Evolutionary conservation across 176 grass and related monocot species (phyloP), one percentile per base, ranked within the genome.

Genomic region (Ampelocalamus luodianensis): DNA sequence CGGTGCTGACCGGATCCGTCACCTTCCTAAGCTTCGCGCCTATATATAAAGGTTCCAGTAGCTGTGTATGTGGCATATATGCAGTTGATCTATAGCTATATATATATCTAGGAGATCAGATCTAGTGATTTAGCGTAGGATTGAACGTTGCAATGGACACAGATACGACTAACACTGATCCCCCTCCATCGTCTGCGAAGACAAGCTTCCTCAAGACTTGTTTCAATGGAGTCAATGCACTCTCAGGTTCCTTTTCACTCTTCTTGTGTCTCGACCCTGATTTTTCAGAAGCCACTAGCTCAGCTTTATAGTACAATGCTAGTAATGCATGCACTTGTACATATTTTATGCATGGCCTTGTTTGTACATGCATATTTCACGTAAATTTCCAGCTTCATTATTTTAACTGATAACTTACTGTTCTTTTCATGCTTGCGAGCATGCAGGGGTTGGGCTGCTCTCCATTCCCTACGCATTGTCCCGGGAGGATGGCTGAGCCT

Each of bases 361-460:
- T 34, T 34, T 34, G 32, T 34, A 34, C 32, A 5, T 51, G 17
- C 49, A 17, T 51, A 51, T 17, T 51, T 51, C 15, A 17, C 17
- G 49, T 34, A 34, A 34, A 34, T 17, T 51, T 51, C 49, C 49
- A 51, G 5, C 15, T 17, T 51, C 49, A 17, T 17, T 51, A 6
- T 17, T 17, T 17, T 51, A 51, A 15, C 49, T 51, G 15, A 51
- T 51, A 1, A 0, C 49, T 4, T 17, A 51, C 15, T 51, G 49
- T 51, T 51, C 49, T 51, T 51, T 17, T 14, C 14, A 51, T 58
- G n/a, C n/a, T n/a, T n/a, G n/a, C n/a, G n/a, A n/a, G 80, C 54
- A 93, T 58, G 80, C 54, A 93, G 88, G 91, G 36, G 86, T 93
- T 12, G 88, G 85, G 39, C 73, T 93, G 29, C 75, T 93, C 3